These are phyloP conservation scores for Artemisia argyi DNA, from an alignment of 129 eudicot species.

Conservation along the genomic window DNA sequence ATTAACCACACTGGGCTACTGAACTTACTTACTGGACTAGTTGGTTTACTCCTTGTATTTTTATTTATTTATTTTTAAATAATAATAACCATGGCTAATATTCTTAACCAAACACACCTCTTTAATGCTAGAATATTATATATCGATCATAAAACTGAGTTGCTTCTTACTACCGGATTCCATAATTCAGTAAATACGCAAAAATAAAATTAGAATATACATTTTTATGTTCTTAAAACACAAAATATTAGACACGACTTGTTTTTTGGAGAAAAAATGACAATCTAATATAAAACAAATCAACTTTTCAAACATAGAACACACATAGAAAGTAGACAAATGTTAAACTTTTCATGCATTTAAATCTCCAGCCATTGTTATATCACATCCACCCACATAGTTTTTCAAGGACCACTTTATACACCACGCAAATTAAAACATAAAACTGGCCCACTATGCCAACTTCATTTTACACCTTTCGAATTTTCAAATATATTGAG, in stretches of 20 bases:
- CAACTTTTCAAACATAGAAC: slow-evolving; percentile 1
- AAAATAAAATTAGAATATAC: too few relatives aligned
- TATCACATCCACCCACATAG: slow-evolving; percentile 8
- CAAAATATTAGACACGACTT: background rate
- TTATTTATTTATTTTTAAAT: too few relatives aligned
- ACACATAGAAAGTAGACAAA: background rate
- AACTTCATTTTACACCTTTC: slow-evolving; percentile 23
- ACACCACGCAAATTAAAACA: slow-evolving; percentile 19
- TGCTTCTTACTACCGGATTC: too few relatives aligned
- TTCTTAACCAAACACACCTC: too few relatives aligned
- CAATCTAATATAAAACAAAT: background rate
- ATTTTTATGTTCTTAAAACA: too few relatives aligned
- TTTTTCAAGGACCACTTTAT: slow-evolving; percentile 37
- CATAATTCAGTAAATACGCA: too few relatives aligned
- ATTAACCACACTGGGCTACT: too few relatives aligned
- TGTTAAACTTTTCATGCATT: slow-evolving; percentile 19
- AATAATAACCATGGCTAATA: too few relatives aligned
- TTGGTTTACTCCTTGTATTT: too few relatives aligned
- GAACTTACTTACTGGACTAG: too few relatives aligned
- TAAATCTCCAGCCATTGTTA: slow-evolving; percentile 18
- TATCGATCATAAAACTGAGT: too few relatives aligned
- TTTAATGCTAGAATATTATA: too few relatives aligned
- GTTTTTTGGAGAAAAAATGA: background rate
- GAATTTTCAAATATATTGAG: slow-evolving; percentile 15
- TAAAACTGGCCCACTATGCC: slow-evolving; percentile 21